phyloP scores from a whole-genome alignment of 2,329 filamentous ascomycete genomes.

The Pezicula neosporulosa region DNA sequence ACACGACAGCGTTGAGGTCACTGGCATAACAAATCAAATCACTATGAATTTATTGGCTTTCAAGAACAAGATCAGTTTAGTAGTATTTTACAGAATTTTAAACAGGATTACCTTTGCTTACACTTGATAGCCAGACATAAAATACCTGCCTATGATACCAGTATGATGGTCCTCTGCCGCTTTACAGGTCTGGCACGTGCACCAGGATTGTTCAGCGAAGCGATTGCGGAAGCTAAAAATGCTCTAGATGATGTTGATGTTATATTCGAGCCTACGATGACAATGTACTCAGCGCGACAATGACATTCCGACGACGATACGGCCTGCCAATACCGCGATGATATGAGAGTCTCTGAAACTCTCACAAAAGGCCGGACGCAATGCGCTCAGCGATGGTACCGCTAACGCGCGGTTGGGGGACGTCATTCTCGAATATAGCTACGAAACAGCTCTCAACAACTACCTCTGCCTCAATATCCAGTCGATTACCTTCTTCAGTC shows the following conservation, averaged over 20 bases:
- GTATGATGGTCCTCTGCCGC: too few relatives aligned
- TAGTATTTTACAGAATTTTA: too few relatives aligned
- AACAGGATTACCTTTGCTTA: too few relatives aligned
- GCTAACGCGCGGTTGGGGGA: slow-evolving; percentile 17
- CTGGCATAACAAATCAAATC: too few relatives aligned
- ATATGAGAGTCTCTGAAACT: slow-evolving; percentile 20
- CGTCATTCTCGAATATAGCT: slow-evolving; percentile 19
- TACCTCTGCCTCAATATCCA: slow-evolving; percentile 5
- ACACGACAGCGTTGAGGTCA: too few relatives aligned
- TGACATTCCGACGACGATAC: slow-evolving; percentile 18
- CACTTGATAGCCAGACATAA: too few relatives aligned
- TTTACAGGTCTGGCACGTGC: not conserved
- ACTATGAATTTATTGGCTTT: too few relatives aligned
- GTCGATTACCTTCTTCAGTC: slow-evolving; percentile 6
- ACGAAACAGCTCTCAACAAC: slow-evolving; percentile 16
- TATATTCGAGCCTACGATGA: not conserved
- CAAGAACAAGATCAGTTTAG: too few relatives aligned
- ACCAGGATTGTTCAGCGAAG: not conserved
- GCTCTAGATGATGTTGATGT: slow-evolving; percentile 3
- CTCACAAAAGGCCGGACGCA: slow-evolving; percentile 7
- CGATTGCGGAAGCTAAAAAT: slow-evolving; percentile 15
- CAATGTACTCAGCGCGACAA: slow-evolving; percentile 15
- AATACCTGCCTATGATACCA: too few relatives aligned
- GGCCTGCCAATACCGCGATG: slow-evolving; percentile 19
- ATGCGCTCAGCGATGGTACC: slow-evolving; percentile 23